These are phyloP conservation scores for Tylopilus vinaceipallidus DNA, from an alignment of 768 basidiomycete species.

Conservation along the genomic window DNA sequence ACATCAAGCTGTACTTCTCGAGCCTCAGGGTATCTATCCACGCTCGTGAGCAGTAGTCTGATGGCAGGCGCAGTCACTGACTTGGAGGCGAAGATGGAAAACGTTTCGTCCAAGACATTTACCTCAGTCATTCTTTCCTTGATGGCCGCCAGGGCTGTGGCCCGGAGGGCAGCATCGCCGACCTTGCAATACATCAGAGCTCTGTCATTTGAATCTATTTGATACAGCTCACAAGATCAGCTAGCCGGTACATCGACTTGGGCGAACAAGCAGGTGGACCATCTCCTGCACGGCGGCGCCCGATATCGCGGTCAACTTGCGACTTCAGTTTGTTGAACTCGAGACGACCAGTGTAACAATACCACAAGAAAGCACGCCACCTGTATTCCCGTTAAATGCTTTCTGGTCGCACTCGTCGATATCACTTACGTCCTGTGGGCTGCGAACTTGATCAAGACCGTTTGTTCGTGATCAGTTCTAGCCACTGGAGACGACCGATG, in stretches of 20 bases:
- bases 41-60: background rate
- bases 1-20: constrained; percentile 15
- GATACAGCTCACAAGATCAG: constrained; percentile 24
- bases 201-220: background rate
- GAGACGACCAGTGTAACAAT: constrained; percentile 24
- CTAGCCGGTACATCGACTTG: constrained; percentile 38
- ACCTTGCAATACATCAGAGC: constrained; percentile 5
- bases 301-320: constrained; percentile 3
- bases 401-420: background rate
- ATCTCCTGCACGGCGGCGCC: background rate
- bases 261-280: constrained; percentile 28
- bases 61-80: background rate
- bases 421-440: constrained; percentile 15
- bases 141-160: constrained; percentile 18
- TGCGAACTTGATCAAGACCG: constrained; percentile 9
- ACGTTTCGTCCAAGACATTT: constrained; percentile 26
- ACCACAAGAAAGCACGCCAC: constrained; percentile 27
- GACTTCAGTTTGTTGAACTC: constrained; percentile 19
- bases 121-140: constrained; percentile 7
- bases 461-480: background rate
- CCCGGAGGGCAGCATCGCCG: constrained; percentile 17
- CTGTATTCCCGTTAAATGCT: constrained; percentile 4
- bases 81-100: constrained; percentile 29
- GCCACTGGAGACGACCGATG: background rate
- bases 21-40: constrained; percentile 18